Conservation (phyloP, 1,284 basidiomycete genomes). For the Apiotrichum mycotoxinovorans region DNA sequence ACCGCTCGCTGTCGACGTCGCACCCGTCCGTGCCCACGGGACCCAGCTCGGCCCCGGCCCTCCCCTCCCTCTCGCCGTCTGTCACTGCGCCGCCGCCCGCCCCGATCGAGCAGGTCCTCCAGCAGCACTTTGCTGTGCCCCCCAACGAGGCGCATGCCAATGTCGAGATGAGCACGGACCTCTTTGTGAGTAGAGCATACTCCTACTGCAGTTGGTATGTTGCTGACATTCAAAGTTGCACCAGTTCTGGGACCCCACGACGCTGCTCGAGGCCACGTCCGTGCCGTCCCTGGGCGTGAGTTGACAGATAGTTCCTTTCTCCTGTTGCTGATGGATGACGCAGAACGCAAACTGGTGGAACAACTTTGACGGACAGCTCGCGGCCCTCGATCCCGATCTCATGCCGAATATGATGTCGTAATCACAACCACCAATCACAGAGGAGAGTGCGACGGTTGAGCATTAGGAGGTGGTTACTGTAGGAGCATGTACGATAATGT, state of each 20-base stretch:
- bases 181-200: constrained; percentile 4
- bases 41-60: background rate
- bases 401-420: background rate
- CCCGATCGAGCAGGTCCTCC: constrained; percentile 15
- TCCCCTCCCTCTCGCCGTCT: background rate
- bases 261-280: constrained; percentile 15
- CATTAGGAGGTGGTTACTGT: too few species aligned
- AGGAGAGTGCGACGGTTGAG: too few species aligned
- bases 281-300: background rate
- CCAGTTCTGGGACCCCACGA: constrained; percentile 38
- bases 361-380: background rate
- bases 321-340: background rate
- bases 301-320: background rate
- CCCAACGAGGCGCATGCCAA: background rate
- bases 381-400: background rate
- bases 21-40: background rate
- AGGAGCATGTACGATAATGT: too few species aligned
- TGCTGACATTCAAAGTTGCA: constrained; percentile 29
- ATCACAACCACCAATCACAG: too few species aligned
- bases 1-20: background rate
- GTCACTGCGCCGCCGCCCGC: background rate
- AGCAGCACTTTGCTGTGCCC: constrained; percentile 15
- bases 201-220: background rate
- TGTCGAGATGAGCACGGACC: constrained; percentile 7
- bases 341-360: constrained; percentile 12